Base-by-base conservation (phyloP, 148 eudicot species). In the Simmondsia chinensis region DNA sequence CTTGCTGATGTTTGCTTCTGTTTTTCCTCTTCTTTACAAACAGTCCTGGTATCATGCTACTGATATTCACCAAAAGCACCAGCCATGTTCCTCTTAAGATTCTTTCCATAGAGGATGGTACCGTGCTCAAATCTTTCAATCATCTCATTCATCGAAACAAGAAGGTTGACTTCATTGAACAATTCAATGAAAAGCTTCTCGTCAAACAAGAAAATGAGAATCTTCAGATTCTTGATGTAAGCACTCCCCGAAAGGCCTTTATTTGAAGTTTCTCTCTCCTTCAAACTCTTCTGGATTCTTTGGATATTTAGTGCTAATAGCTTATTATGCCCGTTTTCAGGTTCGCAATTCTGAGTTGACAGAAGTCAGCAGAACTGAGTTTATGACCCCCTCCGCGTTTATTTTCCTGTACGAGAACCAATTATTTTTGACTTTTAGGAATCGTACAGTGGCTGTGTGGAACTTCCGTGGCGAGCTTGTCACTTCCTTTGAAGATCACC, bases 331-430 rank as follows among this genome's bases (percentile, higher is more conserved):
- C 23, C 30, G 9, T 57, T 28, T 68, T 61, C 70, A 91, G 97
- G 95, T 91, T 26, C 83, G 89, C 57, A 74, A 72, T 60, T 70
- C 74, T 20, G 95, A 79, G 69, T 45, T 76, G 32, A 85, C 73
- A 9, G 94, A 91, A 82, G 97, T 91, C 66, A 82, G 94, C 73
- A 71, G 76, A 51, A 65, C 83, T 13, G 86, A 85, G 27, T 91
- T 91, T 59, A 85, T 85, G 97, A 91, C 97, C 25, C 97, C 97
- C 17, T 91, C 97, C 8, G 97, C 97, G 10, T 91, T 91, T 65
- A 91, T 91, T 33, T 91, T 91, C 57, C 70, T 91, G 31, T 91
- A 91, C 16, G 95, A 91, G 73, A 85, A 91, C 59, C 95, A 91
- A 59, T 61, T 91, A 35, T 91, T 91, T 57, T 58, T 85, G 72